A percentile compares a stretch with the other conserved stretches of the same genome.
phyloP scores from a whole-genome alignment of 352 stramenopile species.

The Pythium utonaiense region DNA sequence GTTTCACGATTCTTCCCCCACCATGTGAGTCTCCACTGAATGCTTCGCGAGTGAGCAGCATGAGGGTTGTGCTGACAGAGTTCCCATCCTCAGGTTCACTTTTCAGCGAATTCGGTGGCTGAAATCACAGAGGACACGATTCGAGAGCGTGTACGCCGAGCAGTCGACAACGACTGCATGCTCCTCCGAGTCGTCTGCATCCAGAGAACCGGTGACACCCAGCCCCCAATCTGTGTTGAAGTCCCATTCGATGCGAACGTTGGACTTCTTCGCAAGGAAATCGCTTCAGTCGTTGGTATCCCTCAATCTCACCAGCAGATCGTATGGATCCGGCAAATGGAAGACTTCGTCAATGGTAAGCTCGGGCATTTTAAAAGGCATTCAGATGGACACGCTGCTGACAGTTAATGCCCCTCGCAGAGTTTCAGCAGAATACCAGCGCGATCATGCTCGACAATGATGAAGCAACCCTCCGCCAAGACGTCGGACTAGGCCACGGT shows the following conservation, averaged over 20 bases:
- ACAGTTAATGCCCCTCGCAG: slow-evolving; percentile 31
- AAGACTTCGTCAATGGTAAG: slow-evolving; percentile 79
- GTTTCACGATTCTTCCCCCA: slow-evolving; percentile 87
- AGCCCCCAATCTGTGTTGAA: slow-evolving; percentile 77
- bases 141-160: slow-evolving; percentile 73
- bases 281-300: slow-evolving; percentile 78
- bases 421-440: slow-evolving; percentile 60
- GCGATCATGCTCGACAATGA: slow-evolving; percentile 72
- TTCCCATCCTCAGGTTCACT: slow-evolving; percentile 57
- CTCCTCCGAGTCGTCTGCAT: slow-evolving; percentile 84
- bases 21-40: slow-evolving; percentile 41
- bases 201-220: slow-evolving; percentile 74
- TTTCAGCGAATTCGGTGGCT: slow-evolving; percentile 69
- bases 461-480: slow-evolving; percentile 62
- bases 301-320: slow-evolving; percentile 80
- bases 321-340: slow-evolving; percentile 85
- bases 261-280: slow-evolving; percentile 67
- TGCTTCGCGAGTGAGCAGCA: neutral
- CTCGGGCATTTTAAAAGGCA: neutral
- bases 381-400: no score
- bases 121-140: slow-evolving; percentile 86
- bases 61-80: neutral
- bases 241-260: slow-evolving; percentile 79
- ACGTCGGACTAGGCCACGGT: slow-evolving; percentile 81
- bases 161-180: slow-evolving; percentile 87